A percentile compares a stretch with the other conserved stretches of the same genome.
These are phyloP conservation scores for Venturia aucupariae DNA, from an alignment of 2,329 filamentous ascomycete genomes.

Conservation along the genomic window DNA sequence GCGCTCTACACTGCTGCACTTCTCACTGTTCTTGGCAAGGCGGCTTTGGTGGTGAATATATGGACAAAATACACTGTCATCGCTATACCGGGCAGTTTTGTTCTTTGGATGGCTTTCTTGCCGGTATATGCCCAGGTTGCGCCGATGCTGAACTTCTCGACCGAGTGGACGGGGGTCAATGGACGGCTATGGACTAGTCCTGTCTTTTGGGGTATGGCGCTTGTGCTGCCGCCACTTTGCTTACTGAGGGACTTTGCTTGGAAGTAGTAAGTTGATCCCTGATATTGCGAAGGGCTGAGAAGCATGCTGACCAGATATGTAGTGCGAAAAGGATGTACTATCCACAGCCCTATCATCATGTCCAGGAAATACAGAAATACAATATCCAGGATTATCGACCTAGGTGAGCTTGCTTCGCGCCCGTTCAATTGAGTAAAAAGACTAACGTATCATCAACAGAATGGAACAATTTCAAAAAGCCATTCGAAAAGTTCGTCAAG, in stretches of 20 bases:
- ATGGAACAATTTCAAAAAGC: conserved; percentile 99
- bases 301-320: conserved; percentile 15
- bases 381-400: conserved; percentile 98
- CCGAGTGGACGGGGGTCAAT: conserved; percentile 77
- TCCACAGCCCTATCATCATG: conserved; percentile 92
- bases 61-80: conserved; percentile 98
- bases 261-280: conserved; percentile 60
- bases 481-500: conserved; percentile 94
- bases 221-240: conserved; percentile 72
- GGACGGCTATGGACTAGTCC: conserved; percentile 71
- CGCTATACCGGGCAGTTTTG: conserved; percentile 86
- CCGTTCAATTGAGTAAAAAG: no score
- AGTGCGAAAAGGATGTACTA: conserved; percentile 88
- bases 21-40: conserved; percentile 87
- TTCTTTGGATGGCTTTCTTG: conserved; percentile 85
- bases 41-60: conserved; percentile 87
- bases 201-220: conserved; percentile 83
- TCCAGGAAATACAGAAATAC: conserved; percentile 99
- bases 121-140: conserved; percentile 80
- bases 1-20: conserved; percentile 92
- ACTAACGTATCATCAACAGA: conserved; percentile 34
- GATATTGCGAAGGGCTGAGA: background rate
- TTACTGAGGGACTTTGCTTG: conserved; percentile 82
- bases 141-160: conserved; percentile 70
- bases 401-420: conserved; percentile 48